Base-by-base conservation (phyloP, 768 basidiomycete genomes). In the Suillus decipiens region DNA sequence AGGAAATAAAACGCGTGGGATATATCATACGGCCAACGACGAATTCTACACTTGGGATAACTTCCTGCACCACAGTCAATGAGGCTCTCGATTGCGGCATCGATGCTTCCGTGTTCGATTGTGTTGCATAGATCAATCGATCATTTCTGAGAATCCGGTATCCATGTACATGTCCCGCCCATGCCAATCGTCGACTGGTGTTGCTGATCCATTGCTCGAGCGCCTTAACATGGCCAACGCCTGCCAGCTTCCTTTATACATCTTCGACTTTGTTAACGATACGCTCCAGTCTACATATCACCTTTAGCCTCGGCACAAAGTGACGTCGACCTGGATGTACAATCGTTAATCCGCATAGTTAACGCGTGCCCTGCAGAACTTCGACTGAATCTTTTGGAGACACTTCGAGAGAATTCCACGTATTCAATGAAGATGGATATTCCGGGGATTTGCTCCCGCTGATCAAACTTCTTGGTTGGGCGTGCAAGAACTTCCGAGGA, bases 281-380 rank as follows among this genome's bases (percentile, higher is more conserved):
- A 84, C 84, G 0, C 77, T 93, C 62, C 74, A 77, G 24, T 79
- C 82, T 10, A 82, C 83, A 10, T 93, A 93, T 74, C 91, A 91
- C 0, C 89, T 90, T 0, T 81, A 82, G 22, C 79, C 82, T 5
- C 77, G 78, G 54, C 82, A 84, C 67, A 79, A 81, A 69, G 78
- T 82, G 59, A 79, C 80, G 42, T 82, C 83, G 41, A 76, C 84
- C 64, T 92, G 89, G 90, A 77, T 89, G 65, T 86, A 22, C 77
- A 85, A 43, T 80, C 87, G 5, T 73, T 92, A 59, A 81, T 80
- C 50, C 74, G 77, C 8, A 69, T 83, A 4, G 75, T 93, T 45
- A 87, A 89, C 61, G 66, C 73, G 0, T 89, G 87, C 69, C 87
- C 89, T 2, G 63, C 65, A 5, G 82, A 81, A 48, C 75, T 86